Percentiles rank a stretch among this genome's conserved stretches.
These are phyloP conservation scores for Pholiota adiposa DNA, from an alignment of 1,284 basidiomycete species.

Conservation along the genomic window DNA sequence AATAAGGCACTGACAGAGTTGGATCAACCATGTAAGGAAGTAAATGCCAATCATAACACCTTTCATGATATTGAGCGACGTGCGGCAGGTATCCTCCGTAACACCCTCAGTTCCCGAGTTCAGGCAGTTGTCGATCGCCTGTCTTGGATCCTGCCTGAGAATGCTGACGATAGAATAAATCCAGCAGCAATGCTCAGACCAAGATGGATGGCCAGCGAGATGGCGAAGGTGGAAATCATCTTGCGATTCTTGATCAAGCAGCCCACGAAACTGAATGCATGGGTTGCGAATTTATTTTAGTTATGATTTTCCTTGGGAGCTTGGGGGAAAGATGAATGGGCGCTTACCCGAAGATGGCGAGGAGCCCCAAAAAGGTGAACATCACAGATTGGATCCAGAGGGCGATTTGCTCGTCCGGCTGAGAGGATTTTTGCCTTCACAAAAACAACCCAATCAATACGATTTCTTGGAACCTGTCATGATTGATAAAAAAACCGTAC, in stretches of 20 bases:
- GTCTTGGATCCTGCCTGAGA: constrained; percentile 41
- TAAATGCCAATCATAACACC: constrained; percentile 43
- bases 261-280: constrained; percentile 48
- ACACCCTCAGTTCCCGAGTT: constrained; percentile 33
- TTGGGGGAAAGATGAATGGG: no score
- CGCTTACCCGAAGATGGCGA: constrained; percentile 57
- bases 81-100: constrained; percentile 38
- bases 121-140: constrained; percentile 39
- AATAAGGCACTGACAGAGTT: constrained; percentile 48
- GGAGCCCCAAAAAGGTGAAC: constrained; percentile 50
- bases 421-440: constrained; percentile 34
- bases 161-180: constrained; percentile 50
- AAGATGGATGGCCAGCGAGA: constrained; percentile 49
- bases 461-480: background rate
- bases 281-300: background rate
- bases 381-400: constrained; percentile 50
- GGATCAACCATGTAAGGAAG: constrained; percentile 48
- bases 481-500: constrained; percentile 28
- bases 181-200: constrained; percentile 49
- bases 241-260: constrained; percentile 47
- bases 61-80: constrained; percentile 38
- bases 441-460: constrained; percentile 3
- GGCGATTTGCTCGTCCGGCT: constrained; percentile 44
- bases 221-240: constrained; percentile 52
- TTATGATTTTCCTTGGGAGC: background rate